These are phyloP conservation scores for Trametes sp. DNA, from an alignment of 1,284 basidiomycete genomes.

Conservation along the genomic window DNA sequence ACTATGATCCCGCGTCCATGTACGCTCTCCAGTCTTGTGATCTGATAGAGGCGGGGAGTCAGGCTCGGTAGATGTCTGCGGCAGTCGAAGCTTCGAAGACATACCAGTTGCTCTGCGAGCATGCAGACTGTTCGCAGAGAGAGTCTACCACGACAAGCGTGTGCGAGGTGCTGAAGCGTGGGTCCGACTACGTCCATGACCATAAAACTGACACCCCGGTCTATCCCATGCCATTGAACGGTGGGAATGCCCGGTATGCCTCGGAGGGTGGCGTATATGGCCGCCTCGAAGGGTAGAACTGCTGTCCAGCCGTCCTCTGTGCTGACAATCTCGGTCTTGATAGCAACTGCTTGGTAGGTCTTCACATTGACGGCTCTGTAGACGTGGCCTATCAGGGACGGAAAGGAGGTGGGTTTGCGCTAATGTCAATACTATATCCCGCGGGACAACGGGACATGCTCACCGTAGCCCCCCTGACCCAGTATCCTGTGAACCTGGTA, in stretches of 20 bases:
- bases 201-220: background rate
- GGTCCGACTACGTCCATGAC: background rate
- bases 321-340: too few species aligned
- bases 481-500: too few species aligned
- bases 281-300: slow-evolving; percentile 10
- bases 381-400: too few species aligned
- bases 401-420: too few species aligned
- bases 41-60: background rate
- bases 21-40: background rate
- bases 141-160: background rate
- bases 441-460: too few species aligned
- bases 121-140: background rate
- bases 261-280: background rate
- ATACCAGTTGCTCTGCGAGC: background rate
- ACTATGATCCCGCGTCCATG: slow-evolving; percentile 25
- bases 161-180: background rate
- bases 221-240: background rate
- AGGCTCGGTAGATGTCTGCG: background rate
- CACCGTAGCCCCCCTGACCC: too few species aligned
- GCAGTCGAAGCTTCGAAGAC: background rate
- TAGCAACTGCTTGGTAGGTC: too few species aligned
- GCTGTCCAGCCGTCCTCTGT: too few species aligned
- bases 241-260: background rate
- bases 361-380: too few species aligned
- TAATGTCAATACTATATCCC: too few species aligned